These are phyloP conservation scores for Quercus tomentella DNA, from an alignment of 331 rosid genomes.

Conservation along the genomic window DNA sequence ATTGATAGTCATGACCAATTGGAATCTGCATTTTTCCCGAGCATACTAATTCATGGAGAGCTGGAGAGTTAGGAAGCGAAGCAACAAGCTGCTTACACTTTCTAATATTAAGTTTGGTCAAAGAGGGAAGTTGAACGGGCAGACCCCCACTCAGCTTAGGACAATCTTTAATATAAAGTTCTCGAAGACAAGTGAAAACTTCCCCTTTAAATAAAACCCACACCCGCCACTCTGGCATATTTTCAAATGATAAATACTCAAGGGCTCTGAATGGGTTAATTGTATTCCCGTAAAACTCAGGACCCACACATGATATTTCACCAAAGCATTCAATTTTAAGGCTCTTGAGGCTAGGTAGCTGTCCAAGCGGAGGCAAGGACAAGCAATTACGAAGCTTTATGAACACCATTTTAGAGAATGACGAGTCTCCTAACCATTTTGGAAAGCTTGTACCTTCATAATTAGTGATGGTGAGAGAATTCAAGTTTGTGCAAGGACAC, in stretches of 20 bases:
- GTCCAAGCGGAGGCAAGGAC: conserved; percentile 13
- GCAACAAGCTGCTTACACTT: no score
- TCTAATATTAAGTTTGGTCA: rapidly evolving
- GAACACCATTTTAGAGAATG: not conserved
- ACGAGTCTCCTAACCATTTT: no score
- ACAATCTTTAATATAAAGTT: rapidly evolving
- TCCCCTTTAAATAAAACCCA: not conserved
- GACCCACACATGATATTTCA: not conserved
- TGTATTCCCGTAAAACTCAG: not conserved
- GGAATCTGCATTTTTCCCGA: no score
- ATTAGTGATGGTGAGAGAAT: not conserved
- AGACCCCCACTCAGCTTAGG: no score
- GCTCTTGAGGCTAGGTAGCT: conserved; percentile 5
- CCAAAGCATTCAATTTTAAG: not conserved
- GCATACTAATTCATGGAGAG: not conserved
- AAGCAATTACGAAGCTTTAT: not conserved
- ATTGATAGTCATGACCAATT: no score
- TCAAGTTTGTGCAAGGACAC: not conserved
- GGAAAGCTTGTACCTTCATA: not conserved
- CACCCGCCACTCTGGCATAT: not conserved
- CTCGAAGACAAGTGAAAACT: not conserved
- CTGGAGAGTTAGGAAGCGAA: no score
- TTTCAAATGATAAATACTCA: not conserved
- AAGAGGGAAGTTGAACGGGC: no score
- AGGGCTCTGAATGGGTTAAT: conserved; percentile 1